Evolutionary conservation across 768 basidiomycete species (phyloP).

Genomic region (Rhodotorula babjevae): DNA sequence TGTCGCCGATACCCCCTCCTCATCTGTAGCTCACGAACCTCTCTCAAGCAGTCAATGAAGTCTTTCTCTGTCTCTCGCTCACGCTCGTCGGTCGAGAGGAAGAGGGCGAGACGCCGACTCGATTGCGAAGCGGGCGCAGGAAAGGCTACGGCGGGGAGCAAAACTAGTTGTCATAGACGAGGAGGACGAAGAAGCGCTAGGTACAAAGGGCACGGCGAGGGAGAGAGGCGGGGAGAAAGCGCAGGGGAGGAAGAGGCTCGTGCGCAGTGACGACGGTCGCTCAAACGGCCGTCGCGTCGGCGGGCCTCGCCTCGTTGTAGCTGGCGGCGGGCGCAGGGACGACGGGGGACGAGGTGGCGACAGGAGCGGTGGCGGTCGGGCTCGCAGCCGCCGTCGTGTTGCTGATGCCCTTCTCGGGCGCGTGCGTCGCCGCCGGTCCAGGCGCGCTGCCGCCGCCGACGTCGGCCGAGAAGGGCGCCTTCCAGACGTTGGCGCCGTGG

Average conservation of each 20-base stretch:
- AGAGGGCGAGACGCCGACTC: too few species aligned
- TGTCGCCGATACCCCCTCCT: background rate
- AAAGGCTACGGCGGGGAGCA: background rate
- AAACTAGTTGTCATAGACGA: background rate
- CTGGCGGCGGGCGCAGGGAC: too few species aligned
- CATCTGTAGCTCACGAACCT: background rate
- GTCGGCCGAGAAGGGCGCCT: background rate
- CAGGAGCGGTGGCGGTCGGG: background rate
- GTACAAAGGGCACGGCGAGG: background rate
- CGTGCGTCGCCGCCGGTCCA: background rate
- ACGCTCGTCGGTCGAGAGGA: too few species aligned
- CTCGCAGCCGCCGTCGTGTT: background rate
- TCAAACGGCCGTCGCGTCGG: slow-evolving; percentile 2
- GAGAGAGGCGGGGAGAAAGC: background rate
- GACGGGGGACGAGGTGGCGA: background rate
- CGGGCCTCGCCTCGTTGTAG: background rate
- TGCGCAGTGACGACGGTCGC: background rate
- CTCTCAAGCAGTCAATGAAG: background rate
- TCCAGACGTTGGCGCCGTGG: background rate
- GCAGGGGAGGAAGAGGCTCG: background rate
- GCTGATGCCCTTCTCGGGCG: background rate
- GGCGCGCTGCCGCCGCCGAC: background rate
- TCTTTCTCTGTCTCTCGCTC: background rate
- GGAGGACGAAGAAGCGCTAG: background rate
- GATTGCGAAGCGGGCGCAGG: too few species aligned